Evolutionary conservation across 192 early-diverging fungal genomes (phyloP), one percentile per base, ranked within the genome.

Genomic region (Rhizophlyctis rosea): DNA sequence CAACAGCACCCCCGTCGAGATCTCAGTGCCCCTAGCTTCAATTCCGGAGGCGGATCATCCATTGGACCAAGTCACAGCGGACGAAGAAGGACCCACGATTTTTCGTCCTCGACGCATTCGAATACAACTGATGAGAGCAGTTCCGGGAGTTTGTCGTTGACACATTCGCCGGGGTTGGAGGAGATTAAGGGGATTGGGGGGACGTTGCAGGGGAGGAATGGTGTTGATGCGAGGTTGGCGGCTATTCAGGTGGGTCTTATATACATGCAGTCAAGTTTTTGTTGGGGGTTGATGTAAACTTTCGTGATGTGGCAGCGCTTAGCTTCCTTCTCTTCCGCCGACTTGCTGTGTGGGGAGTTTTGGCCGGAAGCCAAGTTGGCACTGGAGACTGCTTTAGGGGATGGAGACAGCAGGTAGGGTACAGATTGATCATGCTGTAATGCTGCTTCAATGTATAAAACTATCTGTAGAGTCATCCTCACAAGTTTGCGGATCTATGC

Each of bases 321-420:
- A 16, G 67, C 62, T 5, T 62, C 72, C 11, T 64, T 76, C 36
- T 72, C 81, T 32, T 57, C 68, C 16, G 67, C 50, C 16, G 81
- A 82, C 65, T 62, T 82, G 13, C 47, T 76, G 11, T 74, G 74
- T 9, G 75, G 67, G 21, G 81, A 82, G 53, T 77, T 82, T 61
- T 82, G 81, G 81, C 47, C 36, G 7, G 73, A 76, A 5, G 61
- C 81, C n/a, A 70, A 70, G 54, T 23, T 18, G 1, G 65, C 59
- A 4, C 55, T 82, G 14, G 69, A 75, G 24, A 39, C 49, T 2
- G 67, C 71, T 5, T 29, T 82, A 28, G 18, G 52, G 18, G 81
- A 82, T 59, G 27, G 63, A 1, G 81, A 82, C 64, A 31, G 54
- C 4, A 47, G 70, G 77, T 78, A 34, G 25, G 60, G 52, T 30